Base-by-base conservation (phyloP, 2,329 filamentous ascomycete genomes). In the Mariannaea elegans region DNA sequence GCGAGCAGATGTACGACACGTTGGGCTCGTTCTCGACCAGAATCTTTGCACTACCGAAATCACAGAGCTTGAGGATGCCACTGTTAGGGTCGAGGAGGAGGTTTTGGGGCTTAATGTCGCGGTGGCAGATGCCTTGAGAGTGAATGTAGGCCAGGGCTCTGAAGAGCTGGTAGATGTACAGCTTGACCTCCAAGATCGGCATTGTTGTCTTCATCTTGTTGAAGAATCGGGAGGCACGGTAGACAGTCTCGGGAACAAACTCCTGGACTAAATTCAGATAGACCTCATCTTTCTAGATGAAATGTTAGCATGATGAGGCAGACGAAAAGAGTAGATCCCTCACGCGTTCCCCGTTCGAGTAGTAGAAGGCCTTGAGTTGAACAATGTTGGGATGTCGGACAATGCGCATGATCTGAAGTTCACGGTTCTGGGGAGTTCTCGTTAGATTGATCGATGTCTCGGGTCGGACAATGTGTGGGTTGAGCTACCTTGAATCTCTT, bases 151-250 rank as follows among this genome's bases (percentile, higher is more conserved):
- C 95, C 70, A 99, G 86, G 32, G 95, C 97, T 71, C 95, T 90
- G 87, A 99, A 99, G 55, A 99, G 90, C 83, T 99, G 95, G 82
- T 99, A 99, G 76, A 94, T 99, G 84, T 98, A 99, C 64, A 99
- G 90, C 84, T 99, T 99, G 76, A 98, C 93, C 80, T 99, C 95
- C 71, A 99, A 87, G 71, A 94, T 97, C 14, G 95, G 95, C 95
- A 99, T 99, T 52, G 94, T 97, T 7, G 94, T 97, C 88, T 98
- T 99, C 90, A 98, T 90, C 84, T 99, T 99, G 86, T 96, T 98
- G 86, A 99, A 99, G 82, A 97, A 98, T 73, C 95, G 90, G 65
- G 95, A 98, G 41, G 95, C 95, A 73, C 95, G 90, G 80, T 99
- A 99, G 50, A 99, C 95, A 12, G 95, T 99, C 82, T 99, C 95